A percentile compares a stretch with the other conserved stretches of the same genome.
phyloP scores from a whole-genome alignment of 2,329 filamentous ascomycete species.

The Phyllosticta citriasiana region DNA sequence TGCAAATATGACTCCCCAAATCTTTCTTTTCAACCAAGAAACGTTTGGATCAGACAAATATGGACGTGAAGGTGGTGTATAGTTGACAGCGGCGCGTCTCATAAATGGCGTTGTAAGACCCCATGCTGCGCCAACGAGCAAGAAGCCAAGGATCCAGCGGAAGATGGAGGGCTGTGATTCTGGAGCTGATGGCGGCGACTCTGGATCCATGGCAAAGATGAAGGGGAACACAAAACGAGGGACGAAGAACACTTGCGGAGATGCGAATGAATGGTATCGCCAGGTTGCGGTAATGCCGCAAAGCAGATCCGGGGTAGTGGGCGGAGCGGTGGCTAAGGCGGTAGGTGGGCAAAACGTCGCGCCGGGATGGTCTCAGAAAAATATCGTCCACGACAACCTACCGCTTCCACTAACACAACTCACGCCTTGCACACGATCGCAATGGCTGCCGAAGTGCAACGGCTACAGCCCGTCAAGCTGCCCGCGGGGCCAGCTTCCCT shows the following conservation, averaged over 20 bases:
- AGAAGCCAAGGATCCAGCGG: constrained; percentile 81
- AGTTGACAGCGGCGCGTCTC: constrained; percentile 68
- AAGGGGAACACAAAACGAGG: neutral
- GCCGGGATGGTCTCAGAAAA: constrained; percentile 1
- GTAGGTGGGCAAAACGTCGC: neutral
- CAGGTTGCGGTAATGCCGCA: neutral
- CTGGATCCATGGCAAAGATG: constrained; percentile 1
- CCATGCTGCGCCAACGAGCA: constrained; percentile 87
- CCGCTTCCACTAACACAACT: neutral
- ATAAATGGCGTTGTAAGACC: constrained; percentile 86
- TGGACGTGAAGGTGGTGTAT: constrained; percentile 43
- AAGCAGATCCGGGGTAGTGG: neutral
- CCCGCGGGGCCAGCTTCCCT: constrained; percentile 71
- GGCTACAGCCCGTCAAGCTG: constrained; percentile 71
- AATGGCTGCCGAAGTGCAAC: constrained; percentile 82
- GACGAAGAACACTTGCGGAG: neutral
- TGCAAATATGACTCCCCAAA: constrained; percentile 59
- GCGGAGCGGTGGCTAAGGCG: neutral
- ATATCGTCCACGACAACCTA: constrained; percentile 3
- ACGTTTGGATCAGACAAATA: constrained; percentile 23
- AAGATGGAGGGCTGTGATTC: constrained; percentile 39
- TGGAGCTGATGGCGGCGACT: neutral
- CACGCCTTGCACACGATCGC: neutral
- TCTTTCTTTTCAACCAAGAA: constrained; percentile 49
- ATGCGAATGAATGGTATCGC: neutral